Evolutionary conservation across 108 stramenopile genomes (phyloP).

Genomic region (Cyclotella distinguenda): DNA sequence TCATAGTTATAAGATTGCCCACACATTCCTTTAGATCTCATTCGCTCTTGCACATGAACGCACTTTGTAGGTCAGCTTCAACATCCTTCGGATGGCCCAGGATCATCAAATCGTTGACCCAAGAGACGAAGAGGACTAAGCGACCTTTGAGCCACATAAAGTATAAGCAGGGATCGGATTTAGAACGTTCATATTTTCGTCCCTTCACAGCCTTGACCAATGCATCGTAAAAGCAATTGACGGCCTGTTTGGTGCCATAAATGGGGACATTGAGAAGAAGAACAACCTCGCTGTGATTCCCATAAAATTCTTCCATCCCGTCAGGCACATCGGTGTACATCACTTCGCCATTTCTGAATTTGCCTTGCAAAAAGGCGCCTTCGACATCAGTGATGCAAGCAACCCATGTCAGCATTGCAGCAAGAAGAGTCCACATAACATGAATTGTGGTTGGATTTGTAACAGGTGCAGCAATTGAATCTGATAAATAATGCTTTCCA

Average conservation of each 20-base stretch:
- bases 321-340: slow-evolving; percentile 20
- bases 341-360: slow-evolving; percentile 19
- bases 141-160: too few species aligned
- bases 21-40: too few species aligned
- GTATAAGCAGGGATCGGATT: too few species aligned
- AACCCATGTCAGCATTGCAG: background rate
- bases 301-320: slow-evolving; percentile 25
- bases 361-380: slow-evolving; percentile 19
- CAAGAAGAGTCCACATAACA: background rate
- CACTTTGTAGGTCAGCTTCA: too few species aligned
- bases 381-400: background rate
- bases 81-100: too few species aligned
- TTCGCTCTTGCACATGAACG: too few species aligned
- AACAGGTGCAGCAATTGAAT: background rate
- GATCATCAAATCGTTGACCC: too few species aligned
- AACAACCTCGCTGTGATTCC: background rate
- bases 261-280: slow-evolving; percentile 6
- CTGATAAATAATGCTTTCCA: slow-evolving; percentile 6
- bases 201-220: background rate
- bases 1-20: too few species aligned
- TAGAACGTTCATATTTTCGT: background rate
- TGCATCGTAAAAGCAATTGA: slow-evolving; percentile 1
- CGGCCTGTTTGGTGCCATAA: slow-evolving; percentile 7
- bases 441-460: background rate
- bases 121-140: too few species aligned